Evolutionary conservation across 257 asterid genomes (phyloP).

Genomic region (Lantana camara): DNA sequence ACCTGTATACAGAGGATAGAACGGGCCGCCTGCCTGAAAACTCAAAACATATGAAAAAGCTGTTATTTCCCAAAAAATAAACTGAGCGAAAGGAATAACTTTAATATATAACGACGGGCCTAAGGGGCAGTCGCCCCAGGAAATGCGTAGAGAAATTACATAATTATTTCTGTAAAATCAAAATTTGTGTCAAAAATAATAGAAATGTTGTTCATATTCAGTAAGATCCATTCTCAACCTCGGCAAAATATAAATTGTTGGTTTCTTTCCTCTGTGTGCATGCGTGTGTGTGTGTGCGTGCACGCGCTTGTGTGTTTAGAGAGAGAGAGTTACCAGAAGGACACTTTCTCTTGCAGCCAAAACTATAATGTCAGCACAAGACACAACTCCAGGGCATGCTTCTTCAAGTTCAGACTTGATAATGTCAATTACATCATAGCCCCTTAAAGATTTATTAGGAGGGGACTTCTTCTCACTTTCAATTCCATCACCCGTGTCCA

Average conservation of each 20-base stretch:
- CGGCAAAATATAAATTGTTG: too few species aligned
- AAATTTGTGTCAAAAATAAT: too few species aligned
- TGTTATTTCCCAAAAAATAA: neutral
- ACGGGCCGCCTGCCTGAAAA: conserved; percentile 84
- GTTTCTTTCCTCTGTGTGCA: too few species aligned
- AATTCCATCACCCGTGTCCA: conserved; percentile 51
- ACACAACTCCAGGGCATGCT: conserved; percentile 74
- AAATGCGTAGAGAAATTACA: too few species aligned
- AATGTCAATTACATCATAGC: conserved; percentile 53
- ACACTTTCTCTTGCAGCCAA: conserved; percentile 86
- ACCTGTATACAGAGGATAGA: conserved; percentile 76
- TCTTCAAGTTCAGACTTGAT: conserved; percentile 61
- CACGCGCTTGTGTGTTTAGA: too few species aligned
- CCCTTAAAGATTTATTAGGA: conserved; percentile 60
- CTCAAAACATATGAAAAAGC: conserved; percentile 5
- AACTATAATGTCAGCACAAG: conserved; percentile 75
- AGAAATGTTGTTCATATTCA: too few species aligned
- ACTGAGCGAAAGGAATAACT: neutral
- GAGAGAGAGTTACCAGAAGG: conserved; percentile 45
- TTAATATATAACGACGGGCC: too few species aligned
- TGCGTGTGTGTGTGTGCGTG: neutral
- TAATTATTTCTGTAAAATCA: too few species aligned
- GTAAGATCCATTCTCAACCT: too few species aligned
- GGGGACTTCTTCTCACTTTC: conserved; percentile 55
- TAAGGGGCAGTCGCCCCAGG: too few species aligned